Evolutionary conservation across 2,329 filamentous ascomycete species (phyloP).

Genomic region (Talaromyces islandicus): DNA sequence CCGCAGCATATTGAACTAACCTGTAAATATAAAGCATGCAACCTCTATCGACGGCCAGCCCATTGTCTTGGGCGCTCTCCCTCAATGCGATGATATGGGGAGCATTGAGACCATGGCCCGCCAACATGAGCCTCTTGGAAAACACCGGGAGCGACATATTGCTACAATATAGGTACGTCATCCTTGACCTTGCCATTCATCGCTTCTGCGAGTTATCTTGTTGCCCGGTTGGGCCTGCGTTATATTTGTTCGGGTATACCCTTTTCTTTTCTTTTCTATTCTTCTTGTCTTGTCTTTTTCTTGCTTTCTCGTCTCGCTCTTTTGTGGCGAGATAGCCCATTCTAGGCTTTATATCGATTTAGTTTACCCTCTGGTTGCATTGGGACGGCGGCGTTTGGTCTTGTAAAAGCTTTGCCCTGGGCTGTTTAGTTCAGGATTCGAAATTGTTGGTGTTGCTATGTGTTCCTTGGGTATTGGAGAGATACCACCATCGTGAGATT

Average conservation of each 20-base stretch:
- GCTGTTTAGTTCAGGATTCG: neutral
- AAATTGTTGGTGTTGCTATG: neutral
- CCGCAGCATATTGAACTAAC: neutral
- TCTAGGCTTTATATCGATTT: neutral
- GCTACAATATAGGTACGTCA: constrained; percentile 4
- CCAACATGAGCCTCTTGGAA: neutral
- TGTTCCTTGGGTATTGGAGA: neutral
- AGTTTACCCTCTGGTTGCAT: neutral
- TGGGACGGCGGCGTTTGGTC: neutral
- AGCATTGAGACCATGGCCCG: neutral
- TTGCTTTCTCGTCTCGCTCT: neutral
- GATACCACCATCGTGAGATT: neutral
- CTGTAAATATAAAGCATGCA: neutral
- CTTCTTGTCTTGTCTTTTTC: neutral
- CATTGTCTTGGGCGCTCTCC: neutral
- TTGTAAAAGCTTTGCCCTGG: neutral
- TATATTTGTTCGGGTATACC: neutral
- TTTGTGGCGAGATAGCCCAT: neutral
- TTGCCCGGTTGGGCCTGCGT: neutral
- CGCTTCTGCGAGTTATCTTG: neutral
- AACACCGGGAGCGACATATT: neutral
- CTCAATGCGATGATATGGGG: neutral
- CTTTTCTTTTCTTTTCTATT: neutral
- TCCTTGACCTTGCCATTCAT: neutral
- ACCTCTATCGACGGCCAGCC: neutral